Conservation (phyloP, 257 asterid species). For the Nicotiana attenuata region DNA sequence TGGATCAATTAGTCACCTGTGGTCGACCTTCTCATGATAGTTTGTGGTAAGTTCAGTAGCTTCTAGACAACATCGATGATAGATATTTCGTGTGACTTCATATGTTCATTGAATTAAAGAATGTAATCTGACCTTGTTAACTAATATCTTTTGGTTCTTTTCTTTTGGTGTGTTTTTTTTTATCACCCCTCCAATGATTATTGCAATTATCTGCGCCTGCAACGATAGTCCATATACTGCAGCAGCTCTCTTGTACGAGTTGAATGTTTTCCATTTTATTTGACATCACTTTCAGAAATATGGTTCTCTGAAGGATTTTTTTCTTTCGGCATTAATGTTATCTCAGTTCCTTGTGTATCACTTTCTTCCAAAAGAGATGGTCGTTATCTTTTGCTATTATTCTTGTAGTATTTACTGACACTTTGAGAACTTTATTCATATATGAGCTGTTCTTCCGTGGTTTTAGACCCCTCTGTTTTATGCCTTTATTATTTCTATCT, state of each 20-base stretch:
- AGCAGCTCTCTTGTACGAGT: not conserved
- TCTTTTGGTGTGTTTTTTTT: not conserved
- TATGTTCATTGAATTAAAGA: not conserved
- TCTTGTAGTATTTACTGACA: not conserved
- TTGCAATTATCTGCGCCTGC: not conserved
- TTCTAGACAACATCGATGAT: not conserved
- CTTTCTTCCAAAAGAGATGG: not conserved
- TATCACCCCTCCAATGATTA: not conserved
- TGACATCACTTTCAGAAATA: not conserved
- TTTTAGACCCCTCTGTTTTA: not conserved
- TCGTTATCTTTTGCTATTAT: not conserved
- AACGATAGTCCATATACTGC: not conserved
- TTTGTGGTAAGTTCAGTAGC: conserved; percentile 64
- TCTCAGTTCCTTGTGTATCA: not conserved
- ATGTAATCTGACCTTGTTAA: not conserved
- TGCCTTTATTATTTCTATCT: not conserved
- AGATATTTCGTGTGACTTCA: not conserved
- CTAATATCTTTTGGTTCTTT: not conserved
- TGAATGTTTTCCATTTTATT: not conserved
- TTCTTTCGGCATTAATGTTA: not conserved
- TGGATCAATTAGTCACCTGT: conserved; percentile 74
- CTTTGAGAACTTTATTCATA: not conserved
- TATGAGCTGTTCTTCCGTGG: not conserved
- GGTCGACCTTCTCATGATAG: conserved; percentile 59
- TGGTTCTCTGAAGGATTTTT: not conserved